Base-by-base conservation (phyloP, 352 stramenopile genomes). In the Pythium aphanidermatum region DNA sequence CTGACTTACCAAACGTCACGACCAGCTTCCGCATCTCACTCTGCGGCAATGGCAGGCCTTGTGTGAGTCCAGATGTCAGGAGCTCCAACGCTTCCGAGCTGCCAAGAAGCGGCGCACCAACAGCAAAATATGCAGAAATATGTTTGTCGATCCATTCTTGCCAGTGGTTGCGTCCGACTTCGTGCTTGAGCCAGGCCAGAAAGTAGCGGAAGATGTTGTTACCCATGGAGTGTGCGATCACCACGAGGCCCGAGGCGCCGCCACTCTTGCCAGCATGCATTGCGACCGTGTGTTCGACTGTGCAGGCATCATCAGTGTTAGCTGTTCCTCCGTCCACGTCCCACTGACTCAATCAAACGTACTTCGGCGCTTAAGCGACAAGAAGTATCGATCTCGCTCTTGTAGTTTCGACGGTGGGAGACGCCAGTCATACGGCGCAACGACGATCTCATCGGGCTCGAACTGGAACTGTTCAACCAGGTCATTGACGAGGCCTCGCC, bases 191-290 rank as follows among this genome's bases (percentile, higher is more conserved):
- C 79, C 79, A 92, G 46, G 73, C 72, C 25, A 92, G 68, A 34
- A 92, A 92, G 63, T 92, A 92, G 3, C 76, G 76, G 19, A 92
- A 83, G 14, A 89, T 51, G 27, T 66, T 65, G 49, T 92, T 92
- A 25, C 79, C 79, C 70, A 92, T 86, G 25, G 79, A 92, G 46
- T 92, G 79, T 0, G 76, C 79, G 51, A 92, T 82, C 24, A 92
- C 72, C 24, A 92, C 76, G 21, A 86, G n/a, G n/a, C n/a, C n/a
- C n/a, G n/a, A n/a, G n/a, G n/a, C 52, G 13, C 77, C 59, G 13
- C 25, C 70, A 11, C 65, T 11, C 34, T 44, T 23, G 59, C 50
- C 25, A 44, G 45, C 16, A 29, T 86, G 68, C 13, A 84, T 53
- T 5, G 61, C 62, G 2, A 86, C 68, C 9, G 66, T 71, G 31